Evolutionary conservation across 331 rosid species (phyloP).

Genomic region (Prunus yedoensis): DNA sequence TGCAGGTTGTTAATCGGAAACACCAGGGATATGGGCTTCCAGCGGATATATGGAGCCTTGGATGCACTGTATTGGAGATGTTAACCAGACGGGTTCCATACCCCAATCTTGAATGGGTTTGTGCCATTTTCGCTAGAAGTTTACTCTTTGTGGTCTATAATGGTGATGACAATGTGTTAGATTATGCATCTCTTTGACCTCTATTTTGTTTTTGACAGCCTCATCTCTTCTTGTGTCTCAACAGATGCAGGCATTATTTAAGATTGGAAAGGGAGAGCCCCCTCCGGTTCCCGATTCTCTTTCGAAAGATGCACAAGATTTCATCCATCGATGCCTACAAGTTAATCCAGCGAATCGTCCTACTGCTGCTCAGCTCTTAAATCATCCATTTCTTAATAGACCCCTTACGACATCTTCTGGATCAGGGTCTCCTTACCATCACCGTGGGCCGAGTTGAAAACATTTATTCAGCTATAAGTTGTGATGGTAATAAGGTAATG

Average conservation of each 20-base stretch:
- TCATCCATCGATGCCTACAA: slow-evolving; percentile 68
- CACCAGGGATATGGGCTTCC: slow-evolving; percentile 80
- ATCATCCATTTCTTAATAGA: slow-evolving; percentile 70
- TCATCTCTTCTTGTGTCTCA: slow-evolving; percentile 22
- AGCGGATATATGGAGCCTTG: slow-evolving; percentile 98
- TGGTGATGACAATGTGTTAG: background rate
- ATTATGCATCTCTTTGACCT: slow-evolving; percentile 14
- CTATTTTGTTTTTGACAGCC: slow-evolving; percentile 15
- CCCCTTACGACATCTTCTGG: slow-evolving; percentile 54
- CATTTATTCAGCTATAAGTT: slow-evolving; percentile 16
- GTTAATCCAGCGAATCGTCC: slow-evolving; percentile 65
- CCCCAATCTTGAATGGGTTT: slow-evolving; percentile 57
- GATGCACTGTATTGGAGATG: slow-evolving; percentile 98
- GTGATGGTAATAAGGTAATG: slow-evolving; percentile 42
- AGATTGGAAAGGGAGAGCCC: slow-evolving; percentile 68
- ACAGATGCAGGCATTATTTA: slow-evolving; percentile 79
- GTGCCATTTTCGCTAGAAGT: slow-evolving; percentile 28
- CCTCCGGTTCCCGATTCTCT: slow-evolving; percentile 73
- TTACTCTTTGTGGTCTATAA: background rate
- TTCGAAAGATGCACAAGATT: slow-evolving; percentile 68
- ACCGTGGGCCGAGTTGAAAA: slow-evolving; percentile 36
- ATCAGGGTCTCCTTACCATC: slow-evolving; percentile 57
- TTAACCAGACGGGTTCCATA: slow-evolving; percentile 70
- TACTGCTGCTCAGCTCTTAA: slow-evolving; percentile 65
- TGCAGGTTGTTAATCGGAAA: slow-evolving; percentile 83